Evolutionary conservation across 441 rosid species (phyloP), one percentile per base, ranked within the genome.

Genomic region (Melastoma candidum): DNA sequence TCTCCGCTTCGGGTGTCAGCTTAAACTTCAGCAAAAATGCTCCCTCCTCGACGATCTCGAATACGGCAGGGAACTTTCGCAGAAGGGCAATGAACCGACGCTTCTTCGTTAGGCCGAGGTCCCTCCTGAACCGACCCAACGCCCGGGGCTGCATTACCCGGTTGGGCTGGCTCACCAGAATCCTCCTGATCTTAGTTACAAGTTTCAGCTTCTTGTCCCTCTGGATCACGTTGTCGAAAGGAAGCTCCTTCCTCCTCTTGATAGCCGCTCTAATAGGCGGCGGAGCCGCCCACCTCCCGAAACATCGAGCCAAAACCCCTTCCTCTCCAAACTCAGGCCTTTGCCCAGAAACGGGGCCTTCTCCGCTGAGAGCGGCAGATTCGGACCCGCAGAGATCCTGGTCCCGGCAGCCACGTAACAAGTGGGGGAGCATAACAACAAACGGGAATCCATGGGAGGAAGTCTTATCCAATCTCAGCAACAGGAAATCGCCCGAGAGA

Each of bases 231-330:
- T 82, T 82, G 66, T 88, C 97, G 53, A 92, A 81, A 4, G 95
- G 68, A 56, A 77, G 77, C 81, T 92, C 97, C 74, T 92, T 88
- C 68, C 98, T 75, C 76, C 95, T 85, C 87, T 88, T 92, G 57
- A 92, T 90, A 46, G 66, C 88, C 61, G 95, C 97, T 74, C 90
- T 70, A n/a, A 82, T 57, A 0, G 83, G 80, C 54, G 59, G 68
- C 64, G 67, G 48, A 2, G 74, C 72, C 13, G 70, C 24, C 54
- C 12, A 66, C 63, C 61, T 74, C 53, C 66, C 26, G 54, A n/a
- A 57, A 29, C 57, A 64, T 63, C 57, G 50, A 54, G 60, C 44
- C 26, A 48, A 50, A 27, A 51, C 17, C 54, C 68, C 49, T 12
- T 47, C 59, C 56, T 73, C 39, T 69, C 67, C 25, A 73, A 57